These are phyloP conservation scores for Elymus sibiricus DNA, from an alignment of 176 grass and related monocot genomes.

Conservation along the genomic window DNA sequence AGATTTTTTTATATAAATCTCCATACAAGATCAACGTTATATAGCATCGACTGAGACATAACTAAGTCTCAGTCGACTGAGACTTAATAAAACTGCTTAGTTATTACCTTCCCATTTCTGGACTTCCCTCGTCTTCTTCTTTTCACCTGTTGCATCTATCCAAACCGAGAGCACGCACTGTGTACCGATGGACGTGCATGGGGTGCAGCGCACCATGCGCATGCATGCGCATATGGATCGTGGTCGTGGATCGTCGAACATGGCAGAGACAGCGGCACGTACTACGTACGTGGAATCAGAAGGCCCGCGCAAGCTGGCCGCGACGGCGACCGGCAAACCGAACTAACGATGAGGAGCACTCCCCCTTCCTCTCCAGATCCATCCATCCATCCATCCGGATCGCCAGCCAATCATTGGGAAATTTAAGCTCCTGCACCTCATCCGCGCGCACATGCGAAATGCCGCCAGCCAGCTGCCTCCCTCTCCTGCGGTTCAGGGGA, in stretches of 20 bases:
- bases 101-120: background rate
- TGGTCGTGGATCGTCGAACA: background rate
- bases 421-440: background rate
- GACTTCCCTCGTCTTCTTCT: background rate
- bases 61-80: too few species aligned
- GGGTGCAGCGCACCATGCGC: background rate
- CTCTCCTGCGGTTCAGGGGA: background rate
- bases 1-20: too few species aligned
- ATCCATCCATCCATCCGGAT: too few species aligned
- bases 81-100: too few species aligned
- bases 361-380: background rate
- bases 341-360: background rate
- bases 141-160: background rate
- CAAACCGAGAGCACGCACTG: background rate
- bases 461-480: background rate
- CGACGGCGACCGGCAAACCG: conserved; percentile 17
- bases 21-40: too few species aligned
- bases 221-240: background rate
- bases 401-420: conserved; percentile 5
- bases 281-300: background rate
- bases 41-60: too few species aligned
- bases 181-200: background rate
- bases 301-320: conserved; percentile 18
- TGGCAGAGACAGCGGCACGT: conserved; percentile 31
- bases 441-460: background rate